These are phyloP conservation scores for Xylariaceae sp. DNA, from an alignment of 2,329 filamentous ascomycete species.

Conservation along the genomic window DNA sequence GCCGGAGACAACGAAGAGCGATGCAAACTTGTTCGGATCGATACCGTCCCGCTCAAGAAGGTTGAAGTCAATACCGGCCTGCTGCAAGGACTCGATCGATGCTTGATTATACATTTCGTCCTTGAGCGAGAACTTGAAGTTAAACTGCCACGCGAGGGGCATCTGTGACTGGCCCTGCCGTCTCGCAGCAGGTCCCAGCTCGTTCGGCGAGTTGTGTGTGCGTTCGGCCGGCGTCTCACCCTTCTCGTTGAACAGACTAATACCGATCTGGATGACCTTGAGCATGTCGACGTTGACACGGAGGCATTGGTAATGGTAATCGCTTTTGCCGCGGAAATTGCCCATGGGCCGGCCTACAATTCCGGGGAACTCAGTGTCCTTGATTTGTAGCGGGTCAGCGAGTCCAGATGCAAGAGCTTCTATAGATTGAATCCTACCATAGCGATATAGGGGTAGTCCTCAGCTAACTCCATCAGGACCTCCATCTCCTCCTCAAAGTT, in stretches of 20 bases:
- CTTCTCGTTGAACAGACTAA: slow-evolving; percentile 87
- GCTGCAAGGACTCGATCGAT: slow-evolving; percentile 84
- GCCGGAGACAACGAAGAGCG: slow-evolving; percentile 85
- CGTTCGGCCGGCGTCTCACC: slow-evolving; percentile 78
- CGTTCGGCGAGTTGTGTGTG: slow-evolving; percentile 43
- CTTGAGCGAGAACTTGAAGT: slow-evolving; percentile 92
- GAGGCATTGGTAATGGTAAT: slow-evolving; percentile 97
- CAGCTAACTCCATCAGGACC: slow-evolving; percentile 72
- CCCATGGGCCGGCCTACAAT: slow-evolving; percentile 95
- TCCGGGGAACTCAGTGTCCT: slow-evolving; percentile 97
- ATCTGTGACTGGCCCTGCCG: slow-evolving; percentile 48
- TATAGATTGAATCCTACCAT: slow-evolving; percentile 62
- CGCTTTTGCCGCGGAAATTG: slow-evolving; percentile 86
- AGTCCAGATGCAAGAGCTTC: slow-evolving; percentile 3
- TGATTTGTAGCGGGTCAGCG: slow-evolving; percentile 37
- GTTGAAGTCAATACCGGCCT: slow-evolving; percentile 88
- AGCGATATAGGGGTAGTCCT: slow-evolving; percentile 91
- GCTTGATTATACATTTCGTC: slow-evolving; percentile 97
- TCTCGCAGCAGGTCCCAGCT: slow-evolving; percentile 36
- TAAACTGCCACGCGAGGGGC: slow-evolving; percentile 97
- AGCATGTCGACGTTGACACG: slow-evolving; percentile 96
- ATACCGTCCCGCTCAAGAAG: slow-evolving; percentile 84
- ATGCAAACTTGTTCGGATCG: slow-evolving; percentile 81
- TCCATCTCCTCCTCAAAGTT: slow-evolving; percentile 91
- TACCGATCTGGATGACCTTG: slow-evolving; percentile 94